phyloP scores from a whole-genome alignment of 176 grass and related monocot species.

The Oryza longistaminata region DNA sequence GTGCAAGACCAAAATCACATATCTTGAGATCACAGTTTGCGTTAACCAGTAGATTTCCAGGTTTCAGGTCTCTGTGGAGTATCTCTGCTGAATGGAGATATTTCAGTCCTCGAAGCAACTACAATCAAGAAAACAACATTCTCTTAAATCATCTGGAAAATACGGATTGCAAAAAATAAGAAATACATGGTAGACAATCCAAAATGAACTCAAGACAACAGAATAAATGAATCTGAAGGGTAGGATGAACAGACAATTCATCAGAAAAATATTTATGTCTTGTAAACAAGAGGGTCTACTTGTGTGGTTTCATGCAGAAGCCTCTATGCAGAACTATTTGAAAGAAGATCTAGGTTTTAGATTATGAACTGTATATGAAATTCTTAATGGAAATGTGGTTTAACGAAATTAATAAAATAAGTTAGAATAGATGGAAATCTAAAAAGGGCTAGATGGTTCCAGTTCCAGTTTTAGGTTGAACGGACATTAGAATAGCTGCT shows the following conservation, averaged over 20 bases:
- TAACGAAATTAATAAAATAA: not conserved
- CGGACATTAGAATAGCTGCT: not conserved
- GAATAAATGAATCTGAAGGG: not conserved
- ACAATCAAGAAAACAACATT: conserved; percentile 13
- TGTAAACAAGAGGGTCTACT: not conserved
- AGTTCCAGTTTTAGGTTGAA: conserved; percentile 18
- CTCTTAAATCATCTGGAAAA: conserved; percentile 9
- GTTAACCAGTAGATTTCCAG: conserved; percentile 60
- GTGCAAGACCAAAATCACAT: conserved; percentile 68
- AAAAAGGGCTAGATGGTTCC: conserved; percentile 12
- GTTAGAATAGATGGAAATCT: conserved; percentile 17
- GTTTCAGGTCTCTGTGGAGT: conserved; percentile 73
- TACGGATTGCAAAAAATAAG: not conserved
- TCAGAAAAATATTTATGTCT: not conserved
- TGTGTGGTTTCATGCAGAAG: conserved; percentile 6
- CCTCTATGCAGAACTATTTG: not conserved
- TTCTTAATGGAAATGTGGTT: not conserved
- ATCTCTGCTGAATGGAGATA: conserved; percentile 68
- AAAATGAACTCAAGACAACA: conserved; percentile 4
- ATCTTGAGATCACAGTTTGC: conserved; percentile 71
- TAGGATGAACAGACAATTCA: not conserved
- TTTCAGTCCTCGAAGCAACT: conserved; percentile 57
- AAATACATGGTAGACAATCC: not conserved
- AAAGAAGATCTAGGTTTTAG: not conserved
- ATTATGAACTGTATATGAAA: not conserved